Evolutionary conservation across 441 rosid species (phyloP).

Genomic region (Corymbia calophylla): DNA sequence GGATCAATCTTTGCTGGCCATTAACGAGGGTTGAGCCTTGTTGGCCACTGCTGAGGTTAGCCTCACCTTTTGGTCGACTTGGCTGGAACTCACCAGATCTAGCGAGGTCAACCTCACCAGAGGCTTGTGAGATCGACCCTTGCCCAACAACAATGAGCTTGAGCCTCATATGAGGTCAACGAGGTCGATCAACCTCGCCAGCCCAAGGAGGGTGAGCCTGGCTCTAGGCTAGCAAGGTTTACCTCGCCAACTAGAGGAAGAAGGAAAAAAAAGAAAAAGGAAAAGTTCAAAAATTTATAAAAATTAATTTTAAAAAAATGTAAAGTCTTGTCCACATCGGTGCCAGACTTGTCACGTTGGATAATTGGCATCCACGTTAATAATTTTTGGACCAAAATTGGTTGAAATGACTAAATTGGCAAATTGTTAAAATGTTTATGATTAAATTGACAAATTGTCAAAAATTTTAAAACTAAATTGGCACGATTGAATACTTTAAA

Average conservation of each 20-base stretch:
- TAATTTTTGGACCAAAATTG: background rate
- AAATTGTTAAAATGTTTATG: background rate
- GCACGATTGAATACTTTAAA: background rate
- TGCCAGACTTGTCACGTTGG: background rate
- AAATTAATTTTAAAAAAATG: background rate
- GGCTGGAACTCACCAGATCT: background rate
- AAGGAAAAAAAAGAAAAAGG: background rate
- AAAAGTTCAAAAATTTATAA: background rate
- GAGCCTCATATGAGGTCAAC: background rate
- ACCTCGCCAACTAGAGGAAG: background rate
- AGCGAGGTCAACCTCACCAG: fast-evolving
- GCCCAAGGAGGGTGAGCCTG: background rate
- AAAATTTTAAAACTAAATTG: background rate
- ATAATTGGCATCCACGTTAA: background rate
- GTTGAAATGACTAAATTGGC: background rate
- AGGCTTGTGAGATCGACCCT: background rate
- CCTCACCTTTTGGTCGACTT: background rate
- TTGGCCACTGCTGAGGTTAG: fast-evolving
- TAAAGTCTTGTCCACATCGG: fast-evolving
- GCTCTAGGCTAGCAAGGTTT: background rate
- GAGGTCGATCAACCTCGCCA: background rate
- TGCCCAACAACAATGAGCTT: background rate
- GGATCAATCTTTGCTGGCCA: background rate
- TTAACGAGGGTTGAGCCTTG: background rate
- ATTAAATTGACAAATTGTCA: background rate